Percentiles rank a stretch among this genome's conserved stretches.
phyloP scores from a whole-genome alignment of 1,284 basidiomycete genomes.

The Golubevia pallescens region DNA sequence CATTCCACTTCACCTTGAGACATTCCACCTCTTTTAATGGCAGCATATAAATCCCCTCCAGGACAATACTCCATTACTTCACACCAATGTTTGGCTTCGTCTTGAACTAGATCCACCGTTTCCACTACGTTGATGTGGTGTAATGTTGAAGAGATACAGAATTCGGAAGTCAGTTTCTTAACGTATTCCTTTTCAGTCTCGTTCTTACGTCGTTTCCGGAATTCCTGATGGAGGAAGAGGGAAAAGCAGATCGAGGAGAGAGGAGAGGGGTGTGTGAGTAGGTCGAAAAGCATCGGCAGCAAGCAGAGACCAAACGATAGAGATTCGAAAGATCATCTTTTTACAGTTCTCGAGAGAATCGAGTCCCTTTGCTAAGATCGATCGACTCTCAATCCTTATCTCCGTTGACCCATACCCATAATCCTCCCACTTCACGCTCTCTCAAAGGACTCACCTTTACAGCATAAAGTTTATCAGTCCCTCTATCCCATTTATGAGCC shows the following conservation, averaged over 20 bases:
- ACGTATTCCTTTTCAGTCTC: slow-evolving; percentile 99
- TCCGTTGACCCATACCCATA: too few relatives aligned
- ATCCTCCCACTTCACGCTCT: too few relatives aligned
- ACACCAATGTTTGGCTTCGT: slow-evolving; percentile 95
- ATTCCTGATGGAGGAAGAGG: slow-evolving; percentile 72
- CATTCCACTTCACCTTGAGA: slow-evolving; percentile 91
- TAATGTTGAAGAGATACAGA: slow-evolving; percentile 92
- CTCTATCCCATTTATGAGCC: slow-evolving; percentile 97
- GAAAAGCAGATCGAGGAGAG: too few relatives aligned
- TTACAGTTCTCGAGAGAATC: too few relatives aligned
- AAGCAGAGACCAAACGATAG: not conserved
- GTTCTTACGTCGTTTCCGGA: slow-evolving; percentile 95
- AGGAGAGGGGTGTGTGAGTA: too few relatives aligned
- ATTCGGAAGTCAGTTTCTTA: slow-evolving; percentile 99
- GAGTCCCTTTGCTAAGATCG: too few relatives aligned
- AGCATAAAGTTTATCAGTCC: slow-evolving; percentile 96
- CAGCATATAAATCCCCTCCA: slow-evolving; percentile 93
- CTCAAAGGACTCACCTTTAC: slow-evolving; percentile 80
- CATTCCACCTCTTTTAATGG: slow-evolving; percentile 97
- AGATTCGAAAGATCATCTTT: not conserved
- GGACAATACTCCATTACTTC: slow-evolving; percentile 99
- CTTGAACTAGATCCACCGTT: slow-evolving; percentile 97
- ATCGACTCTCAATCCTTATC: too few relatives aligned
- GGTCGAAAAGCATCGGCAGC: too few relatives aligned
- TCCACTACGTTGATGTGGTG: slow-evolving; percentile 84